Conservation (phyloP, 345 rosid genomes). For the Rhizophora apiculata region DNA sequence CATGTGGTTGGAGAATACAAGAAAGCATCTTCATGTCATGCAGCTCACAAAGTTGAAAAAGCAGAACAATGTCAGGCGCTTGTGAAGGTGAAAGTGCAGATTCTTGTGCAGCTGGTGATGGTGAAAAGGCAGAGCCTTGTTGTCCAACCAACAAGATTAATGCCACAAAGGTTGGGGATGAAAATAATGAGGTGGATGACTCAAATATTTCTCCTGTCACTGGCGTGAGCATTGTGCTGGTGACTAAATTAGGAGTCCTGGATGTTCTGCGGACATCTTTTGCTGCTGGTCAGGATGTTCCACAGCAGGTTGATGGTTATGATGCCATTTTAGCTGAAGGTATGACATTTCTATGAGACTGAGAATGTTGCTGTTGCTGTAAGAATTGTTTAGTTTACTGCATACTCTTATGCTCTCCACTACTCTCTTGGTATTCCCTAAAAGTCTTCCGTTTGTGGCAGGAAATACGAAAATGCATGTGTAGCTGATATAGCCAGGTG, state of each 20-base stretch:
- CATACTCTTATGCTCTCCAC: not conserved
- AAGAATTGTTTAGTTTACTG: not conserved
- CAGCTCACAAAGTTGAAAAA: conserved; percentile 2
- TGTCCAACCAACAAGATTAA: conserved; percentile 5
- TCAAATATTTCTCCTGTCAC: conserved; percentile 26
- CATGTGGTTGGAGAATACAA: conserved; percentile 19
- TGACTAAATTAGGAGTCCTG: conserved; percentile 4
- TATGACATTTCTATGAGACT: not conserved
- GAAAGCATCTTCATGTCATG: conserved; percentile 10
- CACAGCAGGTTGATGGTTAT: not conserved
- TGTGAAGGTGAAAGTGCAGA: conserved; percentile 32
- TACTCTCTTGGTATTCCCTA: not conserved
- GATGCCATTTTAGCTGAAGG: conserved; percentile 1
- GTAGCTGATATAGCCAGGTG: too few species aligned
- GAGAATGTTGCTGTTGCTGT: not conserved
- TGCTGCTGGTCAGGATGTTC: conserved; percentile 14
- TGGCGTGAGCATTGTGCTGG: conserved; percentile 21
- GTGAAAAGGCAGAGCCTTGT: conserved; percentile 11
- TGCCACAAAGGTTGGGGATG: conserved; percentile 18
- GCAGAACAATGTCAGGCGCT: conserved; percentile 1
- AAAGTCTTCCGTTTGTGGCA: not conserved
- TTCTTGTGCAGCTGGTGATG: conserved; percentile 32
- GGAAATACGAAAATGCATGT: not conserved
- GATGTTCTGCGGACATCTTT: conserved; percentile 21
- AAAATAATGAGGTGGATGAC: conserved; percentile 14